A percentile compares a stretch with the other conserved stretches of the same genome.
Conservation (phyloP, 306 rosid genomes). For the Betula pendula region DNA sequence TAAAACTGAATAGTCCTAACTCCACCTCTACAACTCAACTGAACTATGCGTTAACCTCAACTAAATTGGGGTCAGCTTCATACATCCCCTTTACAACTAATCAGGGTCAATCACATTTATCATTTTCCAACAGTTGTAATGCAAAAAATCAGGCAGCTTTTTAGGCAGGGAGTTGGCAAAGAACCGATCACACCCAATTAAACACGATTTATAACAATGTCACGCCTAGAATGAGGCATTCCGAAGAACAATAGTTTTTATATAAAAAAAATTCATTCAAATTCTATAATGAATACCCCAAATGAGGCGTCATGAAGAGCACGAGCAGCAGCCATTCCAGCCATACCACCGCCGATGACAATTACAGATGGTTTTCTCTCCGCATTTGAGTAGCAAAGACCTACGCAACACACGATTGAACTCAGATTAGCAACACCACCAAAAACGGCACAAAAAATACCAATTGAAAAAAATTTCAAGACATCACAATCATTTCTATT, state of each 20-base stretch:
- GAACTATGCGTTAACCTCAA: background rate
- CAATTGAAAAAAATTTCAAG: background rate
- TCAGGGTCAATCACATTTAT: background rate
- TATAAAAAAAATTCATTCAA: background rate
- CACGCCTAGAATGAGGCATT: background rate
- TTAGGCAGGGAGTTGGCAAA: background rate
- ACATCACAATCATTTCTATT: background rate
- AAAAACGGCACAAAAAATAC: background rate
- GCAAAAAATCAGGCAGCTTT: background rate
- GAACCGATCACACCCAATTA: background rate
- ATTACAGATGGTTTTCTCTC: slow-evolving; percentile 84
- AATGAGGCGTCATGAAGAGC: slow-evolving; percentile 88
- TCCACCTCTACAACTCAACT: background rate
- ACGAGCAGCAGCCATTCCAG: slow-evolving; percentile 92
- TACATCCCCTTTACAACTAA: background rate
- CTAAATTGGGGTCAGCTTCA: background rate
- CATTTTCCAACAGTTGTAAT: background rate
- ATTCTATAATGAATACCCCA: slow-evolving; percentile 51
- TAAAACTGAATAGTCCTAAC: background rate
- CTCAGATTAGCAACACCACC: slow-evolving; percentile 18
- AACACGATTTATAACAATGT: background rate
- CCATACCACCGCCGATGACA: slow-evolving; percentile 92
- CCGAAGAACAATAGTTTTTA: background rate
- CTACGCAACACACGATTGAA: slow-evolving; percentile 38
- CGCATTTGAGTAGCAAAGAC: slow-evolving; percentile 46